Base-by-base conservation (phyloP, 805 yeast genomes). In the Saturnispora hagleri region DNA sequence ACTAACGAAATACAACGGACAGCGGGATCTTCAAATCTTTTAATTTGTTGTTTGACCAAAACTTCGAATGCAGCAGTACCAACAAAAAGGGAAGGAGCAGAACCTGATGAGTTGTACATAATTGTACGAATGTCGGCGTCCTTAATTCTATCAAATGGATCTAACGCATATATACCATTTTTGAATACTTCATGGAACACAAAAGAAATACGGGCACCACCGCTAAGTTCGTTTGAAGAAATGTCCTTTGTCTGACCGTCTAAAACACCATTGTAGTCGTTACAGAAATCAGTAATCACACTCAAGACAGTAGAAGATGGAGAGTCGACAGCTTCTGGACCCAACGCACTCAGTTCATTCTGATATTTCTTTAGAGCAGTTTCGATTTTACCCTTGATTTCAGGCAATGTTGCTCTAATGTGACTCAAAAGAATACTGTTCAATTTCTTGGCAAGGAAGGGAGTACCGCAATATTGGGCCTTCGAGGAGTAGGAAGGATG, bases 381-480 rank as follows among this genome's bases (percentile, higher is more conserved):
- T 68, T 89, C 95, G 61, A 90, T 86, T 69, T 91, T 83, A 68
- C 86, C 78, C 70, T 89, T 93, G 62, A 93, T 93, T 59, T 93
- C 98, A 17, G 99, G 99, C 64, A 86, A 72, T 8, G 89, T 85
- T 51, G 84, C 81, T 68, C 86, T 82, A 68, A 93, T 93, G 70
- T 93, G 99, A 65, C 84, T 89, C 70, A 89, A 76, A 61, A 93
- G 77, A 60, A 93, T 88, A 43, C 85, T 81, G 69, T 88, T 93
- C 64, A 93, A 79, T 69, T 89, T 88, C 66, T 89, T 86, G 49
- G 98, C 97, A 65, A 93, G 75, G 68, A 85, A 93, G 41, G 97
- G 97, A n/a, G 99, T 93, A 68, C 99, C 99, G 70, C 99, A 93
- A 72, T 82, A 91, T 63, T 88, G 95, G 7, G 97, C 91, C 67